Conservation (phyloP, 73 alveolate species). For the Blepharisma japonicum region DNA sequence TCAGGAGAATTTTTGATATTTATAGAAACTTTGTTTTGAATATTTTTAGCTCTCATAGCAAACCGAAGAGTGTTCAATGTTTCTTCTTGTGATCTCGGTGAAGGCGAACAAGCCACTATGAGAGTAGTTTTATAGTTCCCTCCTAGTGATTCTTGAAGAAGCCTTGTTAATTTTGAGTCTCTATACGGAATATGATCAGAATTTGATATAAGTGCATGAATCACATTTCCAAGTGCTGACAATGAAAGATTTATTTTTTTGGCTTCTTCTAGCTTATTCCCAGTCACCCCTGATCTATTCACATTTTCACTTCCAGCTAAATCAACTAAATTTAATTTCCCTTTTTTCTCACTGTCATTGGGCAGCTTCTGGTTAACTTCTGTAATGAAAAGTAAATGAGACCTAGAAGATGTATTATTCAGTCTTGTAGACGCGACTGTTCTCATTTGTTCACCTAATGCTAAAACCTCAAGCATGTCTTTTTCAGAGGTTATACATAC, state of each 20-base stretch:
- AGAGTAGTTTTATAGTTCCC: slow-evolving; percentile 91
- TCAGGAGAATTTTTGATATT: slow-evolving; percentile 75
- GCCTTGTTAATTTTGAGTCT: slow-evolving; percentile 80
- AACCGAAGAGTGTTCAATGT: slow-evolving; percentile 80
- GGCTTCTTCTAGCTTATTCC: slow-evolving; percentile 91
- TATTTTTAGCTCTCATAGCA: slow-evolving; percentile 90
- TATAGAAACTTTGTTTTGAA: slow-evolving; percentile 65
- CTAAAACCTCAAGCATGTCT: slow-evolving; percentile 89
- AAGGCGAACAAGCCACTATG: slow-evolving; percentile 89
- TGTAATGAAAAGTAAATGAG: slow-evolving; percentile 86
- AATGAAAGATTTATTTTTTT: slow-evolving; percentile 88
- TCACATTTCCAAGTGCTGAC: slow-evolving; percentile 91
- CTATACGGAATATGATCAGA: slow-evolving; percentile 85
- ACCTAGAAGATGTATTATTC: slow-evolving; percentile 91
- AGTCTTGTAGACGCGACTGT: slow-evolving; percentile 97
- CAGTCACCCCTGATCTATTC: slow-evolving; percentile 86
- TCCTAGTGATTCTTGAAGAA: slow-evolving; percentile 92
- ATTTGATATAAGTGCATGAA: slow-evolving; percentile 79
- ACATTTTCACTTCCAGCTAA: slow-evolving; percentile 98
- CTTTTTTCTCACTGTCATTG: slow-evolving; percentile 87
- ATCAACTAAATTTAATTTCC: slow-evolving; percentile 93
- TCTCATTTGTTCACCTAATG: slow-evolving; percentile 87
- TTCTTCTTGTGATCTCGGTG: slow-evolving; percentile 78
- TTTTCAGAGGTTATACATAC: slow-evolving; percentile 78
- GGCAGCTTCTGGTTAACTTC: slow-evolving; percentile 78